Evolutionary conservation across 2,329 filamentous ascomycete species (phyloP).

Genomic region (Xylaria sp.): DNA sequence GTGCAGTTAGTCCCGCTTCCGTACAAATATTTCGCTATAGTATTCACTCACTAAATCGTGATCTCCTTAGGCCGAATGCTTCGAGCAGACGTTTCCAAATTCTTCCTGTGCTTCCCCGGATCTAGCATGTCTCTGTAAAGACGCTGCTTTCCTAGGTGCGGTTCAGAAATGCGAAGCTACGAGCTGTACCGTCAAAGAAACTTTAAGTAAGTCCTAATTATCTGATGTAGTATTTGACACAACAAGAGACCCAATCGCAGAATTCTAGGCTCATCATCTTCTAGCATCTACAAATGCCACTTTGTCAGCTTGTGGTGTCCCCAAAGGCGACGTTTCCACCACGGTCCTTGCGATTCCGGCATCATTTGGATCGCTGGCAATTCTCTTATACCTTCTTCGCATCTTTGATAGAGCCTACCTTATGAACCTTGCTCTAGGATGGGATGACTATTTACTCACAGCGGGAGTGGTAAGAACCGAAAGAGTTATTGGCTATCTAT

Average conservation of each 20-base stretch:
- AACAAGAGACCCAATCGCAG: background rate
- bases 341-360: slow-evolving; percentile 21
- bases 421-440: slow-evolving; percentile 20
- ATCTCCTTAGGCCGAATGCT: slow-evolving; percentile 1
- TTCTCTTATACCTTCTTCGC: slow-evolving; percentile 24
- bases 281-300: slow-evolving; percentile 27
- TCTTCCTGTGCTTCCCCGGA: slow-evolving; percentile 8
- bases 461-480: slow-evolving; percentile 16
- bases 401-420: slow-evolving; percentile 20
- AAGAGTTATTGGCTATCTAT: background rate
- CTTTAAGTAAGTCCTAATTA: slow-evolving; percentile 19
- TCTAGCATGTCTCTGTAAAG: slow-evolving; percentile 21
- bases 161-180: slow-evolving; percentile 12
- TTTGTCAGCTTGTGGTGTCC: slow-evolving; percentile 20
- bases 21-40: background rate
- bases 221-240: background rate
- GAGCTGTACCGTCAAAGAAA: slow-evolving; percentile 22
- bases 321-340: slow-evolving; percentile 12
- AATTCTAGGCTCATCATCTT: background rate
- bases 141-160: slow-evolving; percentile 12
- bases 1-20: slow-evolving; percentile 6
- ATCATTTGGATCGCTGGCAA: slow-evolving; percentile 26
- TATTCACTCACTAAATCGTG: background rate
- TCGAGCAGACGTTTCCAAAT: background rate
- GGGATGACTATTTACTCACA: slow-evolving; percentile 24